phyloP scores from a whole-genome alignment of 441 rosid genomes.

The Brassica balearica region DNA sequence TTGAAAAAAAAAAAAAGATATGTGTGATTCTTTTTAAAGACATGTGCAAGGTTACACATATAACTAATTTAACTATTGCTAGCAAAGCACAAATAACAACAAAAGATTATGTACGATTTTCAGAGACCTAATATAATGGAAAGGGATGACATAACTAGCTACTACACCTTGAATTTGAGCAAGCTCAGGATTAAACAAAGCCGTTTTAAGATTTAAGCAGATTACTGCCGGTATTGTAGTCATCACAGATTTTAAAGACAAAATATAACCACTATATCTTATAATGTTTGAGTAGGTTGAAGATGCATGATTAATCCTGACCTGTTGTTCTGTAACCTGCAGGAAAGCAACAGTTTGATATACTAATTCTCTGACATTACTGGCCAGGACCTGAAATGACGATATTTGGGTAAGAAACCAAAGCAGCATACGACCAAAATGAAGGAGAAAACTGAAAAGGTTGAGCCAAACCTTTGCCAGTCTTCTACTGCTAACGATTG shows the following conservation, averaged over 20 bases:
- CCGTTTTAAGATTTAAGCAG: constrained; percentile 1
- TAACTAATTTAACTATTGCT: constrained; percentile 5
- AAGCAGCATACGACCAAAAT: constrained; percentile 14
- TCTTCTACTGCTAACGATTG: constrained; percentile 74
- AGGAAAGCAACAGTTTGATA: constrained; percentile 84
- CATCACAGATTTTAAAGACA: background rate
- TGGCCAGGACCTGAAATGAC: constrained; percentile 58
- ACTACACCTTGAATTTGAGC: constrained; percentile 2
- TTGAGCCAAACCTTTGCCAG: constrained; percentile 68
- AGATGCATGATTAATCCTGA: constrained; percentile 40
- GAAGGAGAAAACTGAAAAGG: constrained; percentile 22
- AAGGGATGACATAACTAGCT: constrained; percentile 21
- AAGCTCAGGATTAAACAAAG: constrained; percentile 4
- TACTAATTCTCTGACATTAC: constrained; percentile 76
- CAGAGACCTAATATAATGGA: constrained; percentile 15
- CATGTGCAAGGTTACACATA: constrained; percentile 21
- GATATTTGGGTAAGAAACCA: constrained; percentile 24
- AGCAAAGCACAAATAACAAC: constrained; percentile 24
- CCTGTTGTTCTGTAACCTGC: constrained; percentile 96
- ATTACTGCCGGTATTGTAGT: constrained; percentile 10
- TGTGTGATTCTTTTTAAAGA: background rate
- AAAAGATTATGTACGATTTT: constrained; percentile 20
- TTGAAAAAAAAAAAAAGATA: constrained; percentile 22
- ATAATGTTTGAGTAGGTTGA: constrained; percentile 32
- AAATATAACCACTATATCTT: constrained; percentile 12